These are phyloP conservation scores for Solanum ossicruentum DNA, from an alignment of 257 asterid species.

Conservation along the genomic window DNA sequence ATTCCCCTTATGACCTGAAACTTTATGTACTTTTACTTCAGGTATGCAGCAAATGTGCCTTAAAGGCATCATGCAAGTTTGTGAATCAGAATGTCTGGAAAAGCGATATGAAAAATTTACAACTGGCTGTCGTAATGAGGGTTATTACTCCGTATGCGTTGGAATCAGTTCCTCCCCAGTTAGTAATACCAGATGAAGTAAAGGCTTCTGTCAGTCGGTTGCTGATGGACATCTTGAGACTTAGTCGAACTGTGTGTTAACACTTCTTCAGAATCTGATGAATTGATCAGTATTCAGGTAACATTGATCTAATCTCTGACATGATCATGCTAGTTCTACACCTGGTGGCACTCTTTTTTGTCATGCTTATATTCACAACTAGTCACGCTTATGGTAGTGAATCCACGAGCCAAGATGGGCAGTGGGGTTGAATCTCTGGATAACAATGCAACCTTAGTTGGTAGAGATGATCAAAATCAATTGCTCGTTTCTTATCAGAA, in stretches of 20 bases:
- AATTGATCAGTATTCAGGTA: neutral
- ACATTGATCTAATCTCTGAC: neutral
- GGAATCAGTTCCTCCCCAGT: slow-evolving; percentile 46
- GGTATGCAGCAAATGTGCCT: slow-evolving; percentile 62
- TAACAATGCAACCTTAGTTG: neutral
- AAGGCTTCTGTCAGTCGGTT: slow-evolving; percentile 37
- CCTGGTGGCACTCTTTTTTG: neutral
- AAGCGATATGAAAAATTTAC: slow-evolving; percentile 12
- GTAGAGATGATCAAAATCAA: neutral
- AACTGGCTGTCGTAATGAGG: slow-evolving; percentile 35
- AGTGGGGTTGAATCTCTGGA: neutral
- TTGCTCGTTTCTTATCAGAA: neutral
- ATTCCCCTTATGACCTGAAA: neutral
- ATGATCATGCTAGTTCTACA: neutral
- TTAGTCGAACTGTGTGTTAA: slow-evolving; percentile 25
- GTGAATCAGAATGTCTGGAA: slow-evolving; percentile 27
- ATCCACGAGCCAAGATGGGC: neutral
- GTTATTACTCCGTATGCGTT: slow-evolving; percentile 44
- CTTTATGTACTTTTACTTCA: slow-evolving; percentile 12
- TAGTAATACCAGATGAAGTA: slow-evolving; percentile 49
- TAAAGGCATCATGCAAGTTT: slow-evolving; percentile 43
- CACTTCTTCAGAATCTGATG: neutral
- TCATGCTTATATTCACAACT: neutral
- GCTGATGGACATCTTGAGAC: slow-evolving; percentile 44
- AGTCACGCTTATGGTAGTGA: neutral